Base-by-base conservation (phyloP, 305 asterid species). In the Fraxinus xanthoxyloides region DNA sequence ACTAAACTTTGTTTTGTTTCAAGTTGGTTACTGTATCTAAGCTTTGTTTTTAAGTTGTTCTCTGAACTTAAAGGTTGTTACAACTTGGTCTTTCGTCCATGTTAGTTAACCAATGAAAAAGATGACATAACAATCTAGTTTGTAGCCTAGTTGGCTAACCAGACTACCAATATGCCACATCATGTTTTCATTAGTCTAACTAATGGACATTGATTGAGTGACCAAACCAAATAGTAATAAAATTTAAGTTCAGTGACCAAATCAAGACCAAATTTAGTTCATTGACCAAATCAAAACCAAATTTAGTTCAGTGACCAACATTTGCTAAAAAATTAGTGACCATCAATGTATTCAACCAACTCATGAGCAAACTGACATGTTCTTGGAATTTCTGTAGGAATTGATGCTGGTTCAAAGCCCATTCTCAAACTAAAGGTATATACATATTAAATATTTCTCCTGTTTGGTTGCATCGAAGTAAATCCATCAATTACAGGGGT, bases 361-460 rank as follows among this genome's bases (percentile, higher is more conserved):
- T 30, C 32, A 17, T 2, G 76, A 70, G 5, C 5, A 23, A 12
- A 72, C 78, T 85, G 10, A 87, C 87, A 38, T 32, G 54, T 34
- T 69, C 84, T 2, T 77, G 21, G 19, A 43, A 31, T 72, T 72
- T 74, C 76, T 82, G 82, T 85, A 96, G 99, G 99, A 76, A 85
- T 93, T 51, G 95, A 90, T 86, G 90, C 89, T 65, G 93, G 95
- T 73, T 75, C 86, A 78, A 88, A 87, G 84, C 99, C 99, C 26
- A 51, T 79, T 72, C 82, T 96, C 85, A 94, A 94, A 89, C 87
- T 96, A 78, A 93, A 96, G 99, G 99, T 93, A 89, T 93, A 89
- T 79, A 28, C 67, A 75, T 80, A 21, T 38, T 67, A 36, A 43
- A 34, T 78, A 5, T 80, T 76, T 82, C 31, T 72, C 8, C 40